phyloP scores from a whole-genome alignment of 2,329 filamentous ascomycete species.

The Trichoderma harzianum region DNA sequence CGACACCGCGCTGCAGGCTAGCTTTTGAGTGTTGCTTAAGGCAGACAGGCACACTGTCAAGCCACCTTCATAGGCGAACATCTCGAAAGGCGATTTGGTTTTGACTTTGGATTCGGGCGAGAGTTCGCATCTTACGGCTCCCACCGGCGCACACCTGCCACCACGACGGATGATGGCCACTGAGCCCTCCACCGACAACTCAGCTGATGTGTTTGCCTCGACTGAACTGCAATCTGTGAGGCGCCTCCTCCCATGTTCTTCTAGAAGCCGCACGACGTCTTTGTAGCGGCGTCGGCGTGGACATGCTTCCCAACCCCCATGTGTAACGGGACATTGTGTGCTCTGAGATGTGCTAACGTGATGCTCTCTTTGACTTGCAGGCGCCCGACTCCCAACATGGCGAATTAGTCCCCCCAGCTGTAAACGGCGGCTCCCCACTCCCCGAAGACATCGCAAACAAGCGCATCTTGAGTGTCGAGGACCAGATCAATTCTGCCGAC shows the following conservation, averaged over 20 bases:
- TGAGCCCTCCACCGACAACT: slow-evolving; percentile 54
- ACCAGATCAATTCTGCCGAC: slow-evolving; percentile 59
- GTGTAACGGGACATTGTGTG: slow-evolving; percentile 8
- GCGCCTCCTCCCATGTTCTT: neutral
- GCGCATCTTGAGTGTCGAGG: slow-evolving; percentile 56
- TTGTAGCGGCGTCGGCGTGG: slow-evolving; percentile 16
- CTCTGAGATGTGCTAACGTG: slow-evolving; percentile 27
- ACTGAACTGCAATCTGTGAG: slow-evolving; percentile 45
- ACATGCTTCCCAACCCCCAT: neutral
- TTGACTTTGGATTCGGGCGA: neutral
- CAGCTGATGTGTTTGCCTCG: slow-evolving; percentile 52
- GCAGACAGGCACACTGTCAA: neutral
- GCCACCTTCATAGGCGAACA: neutral
- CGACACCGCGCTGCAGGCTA: neutral
- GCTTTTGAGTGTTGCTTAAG: neutral
- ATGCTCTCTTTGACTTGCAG: slow-evolving; percentile 17
- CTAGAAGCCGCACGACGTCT: neutral
- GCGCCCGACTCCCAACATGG: slow-evolving; percentile 46
- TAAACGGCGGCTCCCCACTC: slow-evolving; percentile 48
- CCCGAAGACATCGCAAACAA: slow-evolving; percentile 55
- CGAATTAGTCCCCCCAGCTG: slow-evolving; percentile 39
- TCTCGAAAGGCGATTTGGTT: neutral
- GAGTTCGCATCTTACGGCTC: slow-evolving; percentile 29
- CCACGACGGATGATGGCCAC: slow-evolving; percentile 62
- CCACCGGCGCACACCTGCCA: slow-evolving; percentile 33